A percentile compares a stretch with the other conserved stretches of the same genome.
Evolutionary conservation across 441 rosid genomes (phyloP).

Genomic region (Gossypium schwendimanii): DNA sequence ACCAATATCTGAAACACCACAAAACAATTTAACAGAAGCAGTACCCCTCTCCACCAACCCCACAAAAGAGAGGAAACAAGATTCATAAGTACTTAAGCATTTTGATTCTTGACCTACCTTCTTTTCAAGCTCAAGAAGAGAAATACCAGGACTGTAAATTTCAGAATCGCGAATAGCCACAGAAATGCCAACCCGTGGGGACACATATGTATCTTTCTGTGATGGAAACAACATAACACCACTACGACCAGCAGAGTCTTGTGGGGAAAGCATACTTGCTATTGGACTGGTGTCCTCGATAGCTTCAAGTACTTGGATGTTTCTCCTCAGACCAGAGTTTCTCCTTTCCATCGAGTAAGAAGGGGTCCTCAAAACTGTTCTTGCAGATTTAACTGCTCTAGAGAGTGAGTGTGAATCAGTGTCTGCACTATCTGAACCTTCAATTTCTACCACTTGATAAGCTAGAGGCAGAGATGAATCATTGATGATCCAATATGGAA

Average conservation of each 20-base stretch:
- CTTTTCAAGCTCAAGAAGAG: slow-evolving; percentile 96
- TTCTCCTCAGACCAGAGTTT: slow-evolving; percentile 45
- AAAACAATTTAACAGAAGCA: slow-evolving; percentile 8
- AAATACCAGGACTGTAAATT: slow-evolving; percentile 80
- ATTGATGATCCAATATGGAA: slow-evolving; percentile 94
- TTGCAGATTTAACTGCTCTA: slow-evolving; percentile 67
- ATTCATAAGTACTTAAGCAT: not conserved
- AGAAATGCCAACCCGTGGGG: slow-evolving; percentile 77
- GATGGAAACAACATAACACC: slow-evolving; percentile 63
- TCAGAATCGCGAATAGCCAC: slow-evolving; percentile 81
- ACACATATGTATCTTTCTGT: slow-evolving; percentile 75
- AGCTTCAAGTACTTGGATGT: slow-evolving; percentile 69
- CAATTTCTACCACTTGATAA: slow-evolving; percentile 87
- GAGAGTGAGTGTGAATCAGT: slow-evolving; percentile 51
- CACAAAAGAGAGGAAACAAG: slow-evolving; percentile 9
- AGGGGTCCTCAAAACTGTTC: slow-evolving; percentile 51
- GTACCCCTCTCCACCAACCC: slow-evolving; percentile 1
- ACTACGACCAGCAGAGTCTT: slow-evolving; percentile 74
- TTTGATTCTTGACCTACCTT: slow-evolving; percentile 43
- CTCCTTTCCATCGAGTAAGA: slow-evolving; percentile 50
- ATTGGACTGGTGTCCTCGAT: slow-evolving; percentile 85
- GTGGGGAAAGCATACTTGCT: slow-evolving; percentile 98
- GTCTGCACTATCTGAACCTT: slow-evolving; percentile 62
- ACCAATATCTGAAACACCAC: slow-evolving; percentile 6
- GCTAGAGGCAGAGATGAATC: slow-evolving; percentile 71